Conservation (phyloP, 805 yeast genomes). For the Candida vaughaniae region DNA sequence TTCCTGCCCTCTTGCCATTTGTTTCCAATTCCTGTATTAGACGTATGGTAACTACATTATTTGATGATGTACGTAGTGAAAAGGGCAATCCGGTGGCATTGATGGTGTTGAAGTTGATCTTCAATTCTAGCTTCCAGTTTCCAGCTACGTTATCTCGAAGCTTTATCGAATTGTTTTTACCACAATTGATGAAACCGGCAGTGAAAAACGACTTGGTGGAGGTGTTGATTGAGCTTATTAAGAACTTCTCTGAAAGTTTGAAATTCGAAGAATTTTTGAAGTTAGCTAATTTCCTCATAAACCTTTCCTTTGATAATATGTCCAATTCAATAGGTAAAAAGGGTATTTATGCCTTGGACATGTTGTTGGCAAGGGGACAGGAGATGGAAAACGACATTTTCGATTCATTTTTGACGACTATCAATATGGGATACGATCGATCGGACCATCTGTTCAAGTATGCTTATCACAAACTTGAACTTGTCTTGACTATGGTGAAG, state of each 20-base stretch:
- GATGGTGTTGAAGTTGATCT: constrained; percentile 49
- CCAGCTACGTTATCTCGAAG: constrained; percentile 20
- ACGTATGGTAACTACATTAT: constrained; percentile 31
- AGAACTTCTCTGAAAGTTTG: constrained; percentile 46
- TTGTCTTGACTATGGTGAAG: constrained; percentile 12
- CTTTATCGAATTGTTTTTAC: constrained; percentile 39
- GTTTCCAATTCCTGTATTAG: constrained; percentile 30
- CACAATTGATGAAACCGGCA: constrained; percentile 30
- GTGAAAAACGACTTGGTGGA: constrained; percentile 60
- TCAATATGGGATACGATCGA: constrained; percentile 13
- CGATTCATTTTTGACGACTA: constrained; percentile 15
- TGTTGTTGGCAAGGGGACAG: constrained; percentile 28
- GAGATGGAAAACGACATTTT: constrained; percentile 11
- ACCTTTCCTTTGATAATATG: constrained; percentile 35
- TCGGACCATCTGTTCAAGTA: constrained; percentile 18
- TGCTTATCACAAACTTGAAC: constrained; percentile 7
- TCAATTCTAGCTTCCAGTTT: constrained; percentile 29
- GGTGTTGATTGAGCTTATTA: constrained; percentile 54
- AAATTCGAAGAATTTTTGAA: constrained; percentile 30
- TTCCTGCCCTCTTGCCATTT: constrained; percentile 30
- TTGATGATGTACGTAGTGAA: constrained; percentile 17
- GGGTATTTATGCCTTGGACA: constrained; percentile 48
- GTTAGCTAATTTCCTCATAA: constrained; percentile 29
- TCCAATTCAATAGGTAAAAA: constrained; percentile 46
- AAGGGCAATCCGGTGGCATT: constrained; percentile 43